Conservation (phyloP, 2,329 filamentous ascomycete genomes). For the Pseudocercospora pini-densiflorae region DNA sequence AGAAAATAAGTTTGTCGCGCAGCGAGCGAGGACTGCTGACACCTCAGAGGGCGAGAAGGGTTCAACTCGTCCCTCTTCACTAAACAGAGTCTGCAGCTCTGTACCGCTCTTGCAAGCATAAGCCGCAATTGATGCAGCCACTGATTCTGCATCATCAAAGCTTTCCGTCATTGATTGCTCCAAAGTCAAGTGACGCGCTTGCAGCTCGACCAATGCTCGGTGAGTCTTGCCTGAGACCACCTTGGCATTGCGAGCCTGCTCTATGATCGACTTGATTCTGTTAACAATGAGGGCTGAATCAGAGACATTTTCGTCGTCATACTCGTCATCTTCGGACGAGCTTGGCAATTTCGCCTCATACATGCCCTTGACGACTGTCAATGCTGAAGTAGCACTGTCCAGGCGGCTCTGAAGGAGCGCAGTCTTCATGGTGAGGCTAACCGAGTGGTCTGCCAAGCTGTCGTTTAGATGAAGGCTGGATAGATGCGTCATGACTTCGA, state of each 20-base stretch:
- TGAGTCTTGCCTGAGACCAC: constrained; percentile 80
- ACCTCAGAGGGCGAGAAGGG: constrained; percentile 71
- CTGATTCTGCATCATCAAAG: constrained; percentile 72
- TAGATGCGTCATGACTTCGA: constrained; percentile 85
- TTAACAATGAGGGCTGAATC: constrained; percentile 64
- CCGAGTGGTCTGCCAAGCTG: constrained; percentile 73
- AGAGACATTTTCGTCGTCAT: constrained; percentile 63
- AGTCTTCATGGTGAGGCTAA: constrained; percentile 78
- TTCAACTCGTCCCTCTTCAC: constrained; percentile 72
- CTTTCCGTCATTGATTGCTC: constrained; percentile 67
- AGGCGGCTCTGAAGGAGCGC: constrained; percentile 78
- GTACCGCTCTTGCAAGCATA: constrained; percentile 71
- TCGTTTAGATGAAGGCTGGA: constrained; percentile 77
- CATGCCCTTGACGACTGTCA: constrained; percentile 67
- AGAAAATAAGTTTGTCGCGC: constrained; percentile 57
- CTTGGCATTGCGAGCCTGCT: constrained; percentile 80
- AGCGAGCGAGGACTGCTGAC: constrained; percentile 63
- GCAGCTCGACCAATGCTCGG: constrained; percentile 76
- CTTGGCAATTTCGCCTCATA: constrained; percentile 67
- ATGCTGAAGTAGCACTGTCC: constrained; percentile 73
- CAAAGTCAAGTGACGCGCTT: constrained; percentile 74
- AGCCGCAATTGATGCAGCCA: constrained; percentile 67
- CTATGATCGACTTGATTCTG: constrained; percentile 72
- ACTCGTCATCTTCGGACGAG: constrained; percentile 51
- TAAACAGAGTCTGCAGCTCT: constrained; percentile 67